Evolutionary conservation across 352 stramenopile genomes (phyloP).

Genomic region (Elongisporangium anandrum): DNA sequence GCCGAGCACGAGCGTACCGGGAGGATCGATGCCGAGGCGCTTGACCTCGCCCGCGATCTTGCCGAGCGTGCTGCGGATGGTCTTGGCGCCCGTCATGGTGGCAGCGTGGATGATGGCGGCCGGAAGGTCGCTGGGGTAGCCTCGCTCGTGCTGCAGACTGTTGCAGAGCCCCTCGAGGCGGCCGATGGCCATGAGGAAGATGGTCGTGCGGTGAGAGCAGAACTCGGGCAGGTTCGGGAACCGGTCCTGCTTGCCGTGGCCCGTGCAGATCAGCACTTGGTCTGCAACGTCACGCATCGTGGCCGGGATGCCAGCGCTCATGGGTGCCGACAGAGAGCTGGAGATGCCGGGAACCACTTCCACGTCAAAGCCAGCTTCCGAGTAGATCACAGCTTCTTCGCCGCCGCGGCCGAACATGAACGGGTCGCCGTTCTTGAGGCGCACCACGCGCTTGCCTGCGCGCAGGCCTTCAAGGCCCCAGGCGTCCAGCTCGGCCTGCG

Average conservation of each 20-base stretch:
- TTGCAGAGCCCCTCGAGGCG: constrained; percentile 86
- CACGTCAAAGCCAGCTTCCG: constrained; percentile 68
- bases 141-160: constrained; percentile 67
- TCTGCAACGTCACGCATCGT: constrained; percentile 95
- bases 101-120: constrained; percentile 93
- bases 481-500: constrained; percentile 92
- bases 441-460: constrained; percentile 90
- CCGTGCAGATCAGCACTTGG: constrained; percentile 91
- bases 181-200: constrained; percentile 98
- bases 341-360: constrained; percentile 92
- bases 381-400: constrained; percentile 90
- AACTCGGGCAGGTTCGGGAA: constrained; percentile 93
- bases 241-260: constrained; percentile 91
- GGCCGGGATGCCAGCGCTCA: constrained; percentile 93
- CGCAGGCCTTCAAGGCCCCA: constrained; percentile 88
- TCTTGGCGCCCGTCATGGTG: constrained; percentile 87
- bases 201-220: constrained; percentile 93
- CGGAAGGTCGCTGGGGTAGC: constrained; percentile 89
- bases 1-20: constrained; percentile 92
- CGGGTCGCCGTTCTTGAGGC: constrained; percentile 97
- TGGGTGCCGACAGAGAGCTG: constrained; percentile 92
- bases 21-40: constrained; percentile 81
- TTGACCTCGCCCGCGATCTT: constrained; percentile 88
- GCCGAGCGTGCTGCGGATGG: constrained; percentile 84
- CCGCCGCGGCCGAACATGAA: constrained; percentile 96